Evolutionary conservation across 805 yeast species (phyloP), one percentile per base, ranked within the genome.

Genomic region (Blastobotrys muscicola): DNA sequence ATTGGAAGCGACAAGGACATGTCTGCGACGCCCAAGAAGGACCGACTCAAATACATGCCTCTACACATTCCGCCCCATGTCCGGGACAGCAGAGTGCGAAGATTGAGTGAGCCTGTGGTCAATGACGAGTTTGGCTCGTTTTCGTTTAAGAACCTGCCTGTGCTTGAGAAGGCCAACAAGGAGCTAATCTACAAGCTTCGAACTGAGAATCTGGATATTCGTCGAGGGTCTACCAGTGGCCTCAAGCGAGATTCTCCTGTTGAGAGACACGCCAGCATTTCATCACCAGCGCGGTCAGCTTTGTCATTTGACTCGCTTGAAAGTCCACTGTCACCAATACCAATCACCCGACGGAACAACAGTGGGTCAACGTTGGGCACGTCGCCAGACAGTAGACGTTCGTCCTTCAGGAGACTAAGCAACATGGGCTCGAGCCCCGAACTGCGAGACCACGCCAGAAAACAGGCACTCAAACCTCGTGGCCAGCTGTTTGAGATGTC

Each of bases 121-220:
- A 90, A 50, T 14, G 56, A 44, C 11, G 66, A 90, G 55, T 92
- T 92, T 72, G 99, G 99, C 0, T 81, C 92, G 3, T 92, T 92
- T 62, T 81, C 85, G 46, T 92, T 85, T 64, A 72, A 96, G 51
- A 92, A 92, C 59, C 66, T 92, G 49, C 80, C 90, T 3, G 92
- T 92, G 4, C 71, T 94, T 44, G 97, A 92, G 53, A 84, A 83
- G 54, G 97, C 95, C 7, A 92, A 92, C 58, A 86, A 85, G 57
- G 97, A 89, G 63, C 89, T 84, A 10, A 86, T 92, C 50, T 84
- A 85, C 55, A 69, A 95, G 49, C 72, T 92, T 57, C 84, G 87
- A 56, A 80, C 72, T 29, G 97, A 90, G 59, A 94, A 85, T 60
- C 51, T 80, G 50, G 85, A 79, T 20, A 20, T 20, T 4, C 26